Base-by-base conservation (phyloP, 2,329 filamentous ascomycete species). In the Aciculosporium take region DNA sequence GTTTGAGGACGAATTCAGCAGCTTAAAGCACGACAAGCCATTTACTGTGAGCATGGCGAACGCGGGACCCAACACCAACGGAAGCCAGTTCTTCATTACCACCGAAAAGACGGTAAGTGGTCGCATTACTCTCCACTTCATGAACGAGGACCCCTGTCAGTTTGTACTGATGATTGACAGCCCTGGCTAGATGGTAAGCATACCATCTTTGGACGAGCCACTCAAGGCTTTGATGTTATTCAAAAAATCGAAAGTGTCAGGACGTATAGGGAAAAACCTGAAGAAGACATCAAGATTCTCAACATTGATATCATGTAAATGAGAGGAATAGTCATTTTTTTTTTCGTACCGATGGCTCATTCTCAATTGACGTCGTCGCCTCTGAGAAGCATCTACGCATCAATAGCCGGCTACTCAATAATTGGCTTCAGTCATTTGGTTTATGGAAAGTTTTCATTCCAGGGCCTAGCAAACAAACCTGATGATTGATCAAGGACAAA, bases 41-140 rank as follows among this genome's bases (percentile, higher is more conserved):
- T 98, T 94, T 59, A 96, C 88, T 0, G 71, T 96, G 44, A 93
- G 84, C 58, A 98, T 98, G 91, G 91, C 91, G 10, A 98, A 98
- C 59, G 89, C 91, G 0, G 91, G 91, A 0, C 86, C 87, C 0
- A 87, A 89, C 53, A 95, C 88, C 28, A 98, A 98, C 57, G 91
- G 84, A 12, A 91, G 83, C 55, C 91, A 98, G 59, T 98, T 98
- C 59, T 98, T 98, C 55, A 94, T 98, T 50, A 98, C 91, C 0
- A 95, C 89, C 0, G 93, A 95, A 62, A 94, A 94, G 66, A 87
- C 91, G 50, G 79, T 82, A 66, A 66, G 77, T 71, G 35, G 25
- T 30, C 29, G 35, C 45, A 7, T 12, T 38, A 2, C 15, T 6
- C 36, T 18, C 23, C 37, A 37, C 29, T 23, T 34, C 28, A 20